Evolutionary conservation across 768 basidiomycete species (phyloP), one percentile per base, ranked within the genome.

Genomic region (Symmetrospora coprosmae): DNA sequence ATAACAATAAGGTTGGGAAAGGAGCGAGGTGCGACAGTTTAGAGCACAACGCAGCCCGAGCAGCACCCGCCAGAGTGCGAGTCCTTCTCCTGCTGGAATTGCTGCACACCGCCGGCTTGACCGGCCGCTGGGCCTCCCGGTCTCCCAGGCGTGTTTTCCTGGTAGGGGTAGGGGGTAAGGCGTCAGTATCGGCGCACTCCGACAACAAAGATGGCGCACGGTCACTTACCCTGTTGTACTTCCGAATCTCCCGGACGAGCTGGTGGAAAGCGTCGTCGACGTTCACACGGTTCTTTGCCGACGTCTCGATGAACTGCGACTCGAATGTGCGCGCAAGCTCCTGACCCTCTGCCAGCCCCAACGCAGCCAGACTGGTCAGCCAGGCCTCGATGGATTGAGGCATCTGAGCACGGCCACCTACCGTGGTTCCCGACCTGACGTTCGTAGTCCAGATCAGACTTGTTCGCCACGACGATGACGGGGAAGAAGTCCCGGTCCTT

Each of bases 271-370:
- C 75, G 38, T 76, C 71, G 62, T 77, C 76, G 38, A 77, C 74
- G 64, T 77, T 77, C 46, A 76, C 68, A 11, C 76, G 70, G 47
- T 74, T 71, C 63, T 73, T 75, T 3, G 76, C 76, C 58, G 75
- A 76, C 7, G 75, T 75, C 65, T 77, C 76, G 50, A 76, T 74
- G 62, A 74, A 75, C 23, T 67, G 71, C 34, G 74, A 73, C 16
- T 66, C 65, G 25, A 76, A 68, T 23, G 68, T 66, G 72, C 88
- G 88, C 0, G 94, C 94, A 50, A 97, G 82, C 68, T 94, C 89
- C 52, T 87, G 86, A 4, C 94, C 94, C 89, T 97, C 92, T 94
- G 72, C 27, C 14, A 21, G 19, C 17, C 2, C 25, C 7, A 4
- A 17, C 14, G 34, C 31, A 47, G 35, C 28, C 4, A 2, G n/a